Evolutionary conservation across 768 basidiomycete genomes (phyloP).

Genomic region (Stropharia rugosoannulata): DNA sequence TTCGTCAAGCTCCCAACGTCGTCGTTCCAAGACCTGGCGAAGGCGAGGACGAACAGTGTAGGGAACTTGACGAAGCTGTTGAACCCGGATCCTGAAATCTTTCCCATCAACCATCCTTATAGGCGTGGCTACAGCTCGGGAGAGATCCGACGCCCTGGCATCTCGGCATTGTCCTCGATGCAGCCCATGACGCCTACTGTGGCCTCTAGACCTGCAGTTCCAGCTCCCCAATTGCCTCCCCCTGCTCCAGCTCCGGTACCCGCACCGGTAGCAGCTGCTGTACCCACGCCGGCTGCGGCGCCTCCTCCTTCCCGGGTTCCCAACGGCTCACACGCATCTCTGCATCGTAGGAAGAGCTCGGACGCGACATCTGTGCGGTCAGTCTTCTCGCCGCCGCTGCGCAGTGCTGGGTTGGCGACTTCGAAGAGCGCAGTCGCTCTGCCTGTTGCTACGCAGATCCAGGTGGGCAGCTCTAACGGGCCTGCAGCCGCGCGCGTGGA

Average conservation of each 20-base stretch:
- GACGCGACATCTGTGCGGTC: background rate
- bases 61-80: conserved; percentile 69
- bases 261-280: conserved; percentile 6
- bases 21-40: conserved; percentile 58
- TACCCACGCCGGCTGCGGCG: background rate
- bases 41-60: conserved; percentile 33
- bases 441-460: conserved; percentile 47
- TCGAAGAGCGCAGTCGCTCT: conserved; percentile 61
- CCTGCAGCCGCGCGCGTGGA: conserved; percentile 4
- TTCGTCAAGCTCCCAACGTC: conserved; percentile 69
- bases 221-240: background rate
- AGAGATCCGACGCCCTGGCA: conserved; percentile 35
- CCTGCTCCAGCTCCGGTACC: conserved; percentile 12
- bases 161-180: conserved; percentile 9
- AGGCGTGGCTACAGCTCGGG: conserved; percentile 47
- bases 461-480: conserved; percentile 25
- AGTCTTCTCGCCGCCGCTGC: conserved; percentile 17
- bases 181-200: conserved; percentile 14
- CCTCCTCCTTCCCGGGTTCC: background rate
- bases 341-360: conserved; percentile 2
- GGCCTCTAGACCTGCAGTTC: background rate
- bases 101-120: conserved; percentile 62
- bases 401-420: conserved; percentile 15
- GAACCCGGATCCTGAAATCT: conserved; percentile 65
- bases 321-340: background rate